These are phyloP conservation scores for Diatrype stigma DNA, from an alignment of 2,329 filamentous ascomycete species.

Conservation along the genomic window DNA sequence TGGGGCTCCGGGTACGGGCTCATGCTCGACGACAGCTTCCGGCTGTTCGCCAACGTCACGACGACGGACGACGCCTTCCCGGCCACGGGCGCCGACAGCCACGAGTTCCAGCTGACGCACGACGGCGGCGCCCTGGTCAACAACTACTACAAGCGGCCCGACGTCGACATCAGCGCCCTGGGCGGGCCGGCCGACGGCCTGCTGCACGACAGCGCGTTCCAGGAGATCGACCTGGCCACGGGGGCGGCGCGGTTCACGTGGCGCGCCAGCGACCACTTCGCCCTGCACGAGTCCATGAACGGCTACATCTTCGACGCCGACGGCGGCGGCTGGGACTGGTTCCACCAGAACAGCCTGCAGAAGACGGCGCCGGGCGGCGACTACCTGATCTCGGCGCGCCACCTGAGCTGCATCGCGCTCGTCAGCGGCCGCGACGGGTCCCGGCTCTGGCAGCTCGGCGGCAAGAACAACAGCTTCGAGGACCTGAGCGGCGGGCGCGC, in stretches of 20 bases:
- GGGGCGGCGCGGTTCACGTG: conserved; percentile 34
- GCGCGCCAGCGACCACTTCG: conserved; percentile 30
- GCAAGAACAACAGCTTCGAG: conserved; percentile 28
- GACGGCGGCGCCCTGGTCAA: conserved; percentile 32
- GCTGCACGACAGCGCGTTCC: conserved; percentile 34
- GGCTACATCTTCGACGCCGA: conserved; percentile 15
- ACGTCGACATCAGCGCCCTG: conserved; percentile 24
- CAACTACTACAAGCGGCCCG: conserved; percentile 32
- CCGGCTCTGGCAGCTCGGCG: conserved; percentile 30
- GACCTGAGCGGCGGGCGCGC: conserved; percentile 29
- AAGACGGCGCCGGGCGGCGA: conserved; percentile 29
- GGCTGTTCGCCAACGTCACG: conserved; percentile 1
- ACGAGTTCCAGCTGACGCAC: conserved; percentile 13
- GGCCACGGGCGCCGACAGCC: conserved; percentile 4
- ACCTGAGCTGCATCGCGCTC: conserved; percentile 21
- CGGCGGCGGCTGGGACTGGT: conserved; percentile 25
- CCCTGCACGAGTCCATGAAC: conserved; percentile 17
- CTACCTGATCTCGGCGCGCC: conserved; percentile 30
- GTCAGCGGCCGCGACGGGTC: conserved; percentile 25
- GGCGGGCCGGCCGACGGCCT: conserved; percentile 27
- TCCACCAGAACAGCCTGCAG: conserved; percentile 31
- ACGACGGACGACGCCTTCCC: neutral
- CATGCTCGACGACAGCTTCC: conserved; percentile 1
- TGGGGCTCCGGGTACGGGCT: neutral
- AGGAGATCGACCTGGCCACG: conserved; percentile 34